Base-by-base conservation (phyloP, 1,139 yeast species). In the Scheffersomyces quercinus region DNA sequence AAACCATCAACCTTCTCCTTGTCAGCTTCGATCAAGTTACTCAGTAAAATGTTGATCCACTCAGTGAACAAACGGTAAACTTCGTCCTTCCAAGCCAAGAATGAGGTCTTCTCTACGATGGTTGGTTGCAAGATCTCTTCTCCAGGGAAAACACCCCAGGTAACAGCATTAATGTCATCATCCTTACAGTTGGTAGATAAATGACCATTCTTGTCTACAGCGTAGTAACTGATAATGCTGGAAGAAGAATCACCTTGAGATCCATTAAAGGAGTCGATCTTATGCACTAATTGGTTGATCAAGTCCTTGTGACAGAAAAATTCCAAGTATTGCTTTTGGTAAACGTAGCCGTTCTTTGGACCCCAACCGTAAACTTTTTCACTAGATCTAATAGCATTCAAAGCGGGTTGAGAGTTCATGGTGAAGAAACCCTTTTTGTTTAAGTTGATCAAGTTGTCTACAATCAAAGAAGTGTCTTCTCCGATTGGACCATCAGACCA, bases 91-190 rank as follows among this genome's bases (percentile, higher is more conserved):
- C 99, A 93, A 8, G 98, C 96, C 55, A 88, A 71, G 67, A 89
- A 89, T 3, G 96, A 86, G 28, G 84, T 81, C 60, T 83, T 84
- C 62, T 89, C 97, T n/a, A 89, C 96, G 59, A 89, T 88, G 1
- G 97, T 89, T 42, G 97, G 96, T 65, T 89, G 96, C 53, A 88
- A 75, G 41, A 89, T 87, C 67, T 89, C 96, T 61, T 86, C 87
- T 38, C 95, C 95, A 14, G 96, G 96, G 77, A 88, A 89, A 35
- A 88, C 88, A 50, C 97, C 98, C 99, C 99, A 93, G 11, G 99
- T 93, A 42, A 90, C 97, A 7, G 98, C 97, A 60, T 89, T 90
- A 53, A 95, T 90, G 51, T 85, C 87, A 47, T 83, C 87, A 39
- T 81, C 85, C 35, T 77, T 79, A 39, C 93, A 82, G 63, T 91